These are phyloP conservation scores for Hirsutella rhossiliensis DNA, from an alignment of 2,329 filamentous ascomycete species.

Conservation along the genomic window DNA sequence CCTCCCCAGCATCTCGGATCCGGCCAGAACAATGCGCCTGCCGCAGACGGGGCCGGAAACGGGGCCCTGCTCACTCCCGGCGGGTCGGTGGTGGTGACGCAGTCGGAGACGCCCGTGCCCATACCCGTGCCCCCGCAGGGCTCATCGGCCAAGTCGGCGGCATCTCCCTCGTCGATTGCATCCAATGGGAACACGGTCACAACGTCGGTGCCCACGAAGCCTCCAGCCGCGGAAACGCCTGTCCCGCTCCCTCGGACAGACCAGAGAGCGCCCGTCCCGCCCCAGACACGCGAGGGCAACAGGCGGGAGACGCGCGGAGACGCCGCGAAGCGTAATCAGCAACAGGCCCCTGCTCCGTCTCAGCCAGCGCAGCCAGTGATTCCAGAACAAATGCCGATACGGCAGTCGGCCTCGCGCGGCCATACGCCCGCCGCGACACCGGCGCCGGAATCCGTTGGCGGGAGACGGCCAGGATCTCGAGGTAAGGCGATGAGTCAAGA, in stretches of 20 bases:
- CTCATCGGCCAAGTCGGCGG: conserved; percentile 15
- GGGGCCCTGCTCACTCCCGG: conserved; percentile 1
- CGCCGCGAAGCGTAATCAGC: conserved; percentile 28
- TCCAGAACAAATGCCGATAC: conserved; percentile 2
- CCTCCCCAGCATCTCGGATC: conserved; percentile 24
- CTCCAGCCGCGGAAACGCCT: conserved; percentile 21
- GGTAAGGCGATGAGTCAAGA: conserved; percentile 41
- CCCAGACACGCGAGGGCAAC: conserved; percentile 14
- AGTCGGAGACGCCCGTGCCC: conserved; percentile 30
- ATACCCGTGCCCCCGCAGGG: conserved; percentile 21
- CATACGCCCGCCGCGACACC: conserved; percentile 22
- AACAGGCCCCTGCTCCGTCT: conserved; percentile 11
- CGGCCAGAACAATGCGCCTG: conserved; percentile 14
- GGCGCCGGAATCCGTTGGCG: conserved; percentile 19
- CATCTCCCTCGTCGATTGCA: conserved; percentile 17
- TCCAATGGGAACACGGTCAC: conserved; percentile 10
- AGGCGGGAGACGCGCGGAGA: conserved; percentile 35
- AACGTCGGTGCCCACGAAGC: conserved; percentile 17
- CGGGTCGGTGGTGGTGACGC: conserved; percentile 7
- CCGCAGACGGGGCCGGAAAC: conserved; percentile 13
- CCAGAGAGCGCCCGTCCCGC: conserved; percentile 16
- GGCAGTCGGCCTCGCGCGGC: conserved; percentile 20
- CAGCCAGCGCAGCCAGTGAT: conserved; percentile 4
- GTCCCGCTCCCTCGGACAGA: conserved; percentile 24
- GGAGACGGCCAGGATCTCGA: conserved; percentile 37